Base-by-base conservation (phyloP, 2,329 filamentous ascomycete species). In the Aspergillus udagawae region DNA sequence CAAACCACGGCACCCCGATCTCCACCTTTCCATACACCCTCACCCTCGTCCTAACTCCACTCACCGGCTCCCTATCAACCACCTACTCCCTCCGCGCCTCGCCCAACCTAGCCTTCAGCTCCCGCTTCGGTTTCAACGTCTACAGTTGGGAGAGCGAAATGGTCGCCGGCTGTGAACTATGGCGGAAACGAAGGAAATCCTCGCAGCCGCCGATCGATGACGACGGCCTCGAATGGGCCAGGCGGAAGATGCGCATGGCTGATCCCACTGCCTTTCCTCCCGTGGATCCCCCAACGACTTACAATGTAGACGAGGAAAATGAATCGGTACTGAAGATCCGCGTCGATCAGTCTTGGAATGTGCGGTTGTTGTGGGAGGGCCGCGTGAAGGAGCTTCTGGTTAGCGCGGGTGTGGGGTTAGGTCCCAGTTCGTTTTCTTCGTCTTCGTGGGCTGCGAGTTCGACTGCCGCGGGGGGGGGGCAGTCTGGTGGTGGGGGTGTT, bases 111-210 rank as follows among this genome's bases (percentile, higher is more conserved):
- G 90, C 91, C 10, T 83, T 99, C 51, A 94, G 92, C 62, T 95
- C 92, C 23, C 86, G 89, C 51, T 93, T 97, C 77, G 92, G 95
- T 70, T 99, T 99, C 77, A 99, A 99, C 69, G 89, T 97, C 51
- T 97, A 97, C 76, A 96, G 91, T 71, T 99, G 97, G 78, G 94
- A 99, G 78, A 96, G 91, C 70, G 90, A 94, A 57, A 88, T 96
- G 80, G 88, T 92, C 27, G 83, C 97, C 25, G 94, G 94, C 14
- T 90, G 91, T 77, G 94, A 99, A 77, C 79, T 97, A 47, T 99
- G 94, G 93, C 86, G 90, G 68, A 52, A 59, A 38, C 55, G 88
- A 85, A 66, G 60, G 53, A 27, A 47, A 47, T 47, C 61, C 52
- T 32, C 64, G 61, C 38, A 50, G 53, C 41, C 38, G 20, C 48